A percentile compares a stretch with the other conserved stretches of the same genome.
Evolutionary conservation across 75 land plant genomes (phyloP).

Genomic region (Sequoia sempervirens): DNA sequence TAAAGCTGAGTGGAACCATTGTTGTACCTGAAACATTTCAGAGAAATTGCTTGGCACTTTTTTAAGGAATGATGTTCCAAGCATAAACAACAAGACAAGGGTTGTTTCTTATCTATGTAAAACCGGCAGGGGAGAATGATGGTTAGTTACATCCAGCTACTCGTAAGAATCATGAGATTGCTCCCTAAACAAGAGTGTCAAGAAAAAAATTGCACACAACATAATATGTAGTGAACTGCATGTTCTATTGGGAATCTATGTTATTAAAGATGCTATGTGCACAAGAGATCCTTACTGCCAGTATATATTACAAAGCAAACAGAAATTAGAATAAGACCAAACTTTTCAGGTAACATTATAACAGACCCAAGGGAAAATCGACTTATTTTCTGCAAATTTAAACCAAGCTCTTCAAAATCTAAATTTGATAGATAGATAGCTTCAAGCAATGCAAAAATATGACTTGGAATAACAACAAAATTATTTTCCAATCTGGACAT

Average conservation of each 20-base stretch:
- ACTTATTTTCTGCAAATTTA: background rate
- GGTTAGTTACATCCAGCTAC: too few species aligned
- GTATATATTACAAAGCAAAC: background rate
- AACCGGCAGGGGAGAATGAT: too few species aligned
- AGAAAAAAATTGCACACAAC: background rate
- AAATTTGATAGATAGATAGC: conserved; percentile 4
- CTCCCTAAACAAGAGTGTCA: background rate
- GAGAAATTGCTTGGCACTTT: too few species aligned
- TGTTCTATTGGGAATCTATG: background rate
- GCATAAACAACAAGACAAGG: too few species aligned
- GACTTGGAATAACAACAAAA: background rate
- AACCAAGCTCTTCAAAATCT: background rate
- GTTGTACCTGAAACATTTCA: too few species aligned
- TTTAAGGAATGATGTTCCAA: too few species aligned
- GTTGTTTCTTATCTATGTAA: too few species aligned
- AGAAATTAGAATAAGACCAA: background rate
- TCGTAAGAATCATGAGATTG: too few species aligned
- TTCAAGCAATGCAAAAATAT: background rate
- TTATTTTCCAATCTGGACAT: background rate
- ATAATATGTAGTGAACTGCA: background rate
- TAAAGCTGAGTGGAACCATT: too few species aligned
- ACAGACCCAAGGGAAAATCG: background rate
- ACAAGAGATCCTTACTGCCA: background rate
- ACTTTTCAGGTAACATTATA: background rate
- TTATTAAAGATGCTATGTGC: background rate